Evolutionary conservation across 805 yeast genomes (phyloP).

Genomic region (Pichia sporocuriosa): DNA sequence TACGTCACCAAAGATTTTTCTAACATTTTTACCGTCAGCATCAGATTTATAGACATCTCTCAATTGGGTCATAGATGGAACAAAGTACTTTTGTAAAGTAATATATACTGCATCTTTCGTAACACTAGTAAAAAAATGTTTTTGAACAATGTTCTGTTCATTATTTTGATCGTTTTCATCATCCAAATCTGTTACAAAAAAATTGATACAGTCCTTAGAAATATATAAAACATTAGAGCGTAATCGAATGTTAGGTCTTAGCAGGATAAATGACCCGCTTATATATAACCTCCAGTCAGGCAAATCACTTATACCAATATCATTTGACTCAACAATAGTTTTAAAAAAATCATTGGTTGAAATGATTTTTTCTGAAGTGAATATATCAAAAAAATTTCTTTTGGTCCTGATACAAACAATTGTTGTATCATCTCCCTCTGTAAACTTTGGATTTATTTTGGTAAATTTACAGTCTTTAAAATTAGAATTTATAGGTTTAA

Average conservation of each 20-base stretch:
- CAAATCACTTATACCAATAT: slow-evolving; percentile 16
- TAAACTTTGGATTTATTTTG: slow-evolving; percentile 21
- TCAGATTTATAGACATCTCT: slow-evolving; percentile 43
- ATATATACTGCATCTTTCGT: slow-evolving; percentile 36
- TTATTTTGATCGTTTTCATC: too few relatives aligned
- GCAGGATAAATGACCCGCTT: slow-evolving; percentile 36
- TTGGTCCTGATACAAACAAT: slow-evolving; percentile 32
- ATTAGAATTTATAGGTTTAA: slow-evolving; percentile 9
- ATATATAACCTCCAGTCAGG: slow-evolving; percentile 29
- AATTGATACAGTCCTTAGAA: slow-evolving; percentile 40
- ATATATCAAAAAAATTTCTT: too few relatives aligned
- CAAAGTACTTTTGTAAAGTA: slow-evolving; percentile 31
- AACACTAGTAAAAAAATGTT: slow-evolving; percentile 35
- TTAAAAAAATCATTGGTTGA: slow-evolving; percentile 40
- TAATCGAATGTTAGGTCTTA: slow-evolving; percentile 36
- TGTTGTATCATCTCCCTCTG: slow-evolving; percentile 23
- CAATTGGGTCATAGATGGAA: slow-evolving; percentile 13
- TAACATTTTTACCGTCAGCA: slow-evolving; percentile 50
- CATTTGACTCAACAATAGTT: slow-evolving; percentile 17
- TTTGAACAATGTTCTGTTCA: slow-evolving; percentile 33
- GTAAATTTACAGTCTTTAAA: slow-evolving; percentile 21
- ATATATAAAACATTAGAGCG: slow-evolving; percentile 36
- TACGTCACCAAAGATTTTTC: slow-evolving; percentile 35
- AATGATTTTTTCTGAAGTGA: slow-evolving; percentile 33
- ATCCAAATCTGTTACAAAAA: slow-evolving; percentile 35